These are phyloP conservation scores for Eragrostis curvula DNA, from an alignment of 176 grass and related monocot genomes.

Conservation along the genomic window DNA sequence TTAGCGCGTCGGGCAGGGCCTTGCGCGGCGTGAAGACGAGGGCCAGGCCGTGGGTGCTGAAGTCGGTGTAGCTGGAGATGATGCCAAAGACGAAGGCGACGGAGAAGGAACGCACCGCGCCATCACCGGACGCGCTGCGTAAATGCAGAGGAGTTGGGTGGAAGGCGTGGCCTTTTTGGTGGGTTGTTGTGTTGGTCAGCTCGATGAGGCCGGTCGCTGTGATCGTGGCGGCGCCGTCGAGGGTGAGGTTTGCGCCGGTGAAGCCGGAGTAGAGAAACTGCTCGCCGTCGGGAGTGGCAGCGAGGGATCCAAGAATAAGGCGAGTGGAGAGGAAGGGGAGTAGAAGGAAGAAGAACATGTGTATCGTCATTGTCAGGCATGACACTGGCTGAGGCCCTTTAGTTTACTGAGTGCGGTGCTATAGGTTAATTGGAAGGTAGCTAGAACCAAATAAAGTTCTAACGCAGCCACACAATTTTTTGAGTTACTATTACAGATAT, in stretches of 20 bases:
- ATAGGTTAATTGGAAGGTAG: background rate
- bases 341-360: background rate
- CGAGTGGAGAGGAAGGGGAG: background rate
- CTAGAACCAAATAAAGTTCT: too few species aligned
- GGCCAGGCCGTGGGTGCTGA: constrained; percentile 43
- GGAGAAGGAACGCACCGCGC: constrained; percentile 37
- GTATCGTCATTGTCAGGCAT: background rate
- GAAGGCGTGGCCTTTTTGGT: constrained; percentile 40
- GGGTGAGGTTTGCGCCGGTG: constrained; percentile 36
- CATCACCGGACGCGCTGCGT: background rate
- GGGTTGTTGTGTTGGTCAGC: constrained; percentile 16
- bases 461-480: too few species aligned
- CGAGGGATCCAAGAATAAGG: background rate
- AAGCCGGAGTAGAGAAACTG: background rate
- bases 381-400: background rate
- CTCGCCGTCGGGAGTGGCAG: background rate
- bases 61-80: constrained; percentile 11
- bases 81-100: constrained; percentile 39
- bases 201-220: constrained; percentile 31
- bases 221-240: constrained; percentile 31
- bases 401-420: too few species aligned
- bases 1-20: constrained; percentile 38
- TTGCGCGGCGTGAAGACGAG: constrained; percentile 46
- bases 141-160: constrained; percentile 1
- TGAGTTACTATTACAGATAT: too few species aligned